Conservation (phyloP, 225 moss, liverwort and hornwort genomes). For the Ulota crispa region DNA sequence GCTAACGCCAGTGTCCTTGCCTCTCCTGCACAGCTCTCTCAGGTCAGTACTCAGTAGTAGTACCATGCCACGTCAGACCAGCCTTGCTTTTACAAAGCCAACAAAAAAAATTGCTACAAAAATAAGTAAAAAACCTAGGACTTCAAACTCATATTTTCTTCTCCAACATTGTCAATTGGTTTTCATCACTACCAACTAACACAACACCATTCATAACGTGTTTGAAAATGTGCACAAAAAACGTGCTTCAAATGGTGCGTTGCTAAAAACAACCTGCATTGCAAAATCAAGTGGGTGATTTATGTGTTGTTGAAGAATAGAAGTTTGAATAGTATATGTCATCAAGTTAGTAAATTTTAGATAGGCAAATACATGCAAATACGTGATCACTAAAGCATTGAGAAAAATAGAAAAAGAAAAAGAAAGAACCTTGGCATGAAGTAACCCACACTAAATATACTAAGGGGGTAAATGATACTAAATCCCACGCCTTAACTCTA, state of each 20-base stretch:
- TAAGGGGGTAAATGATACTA: too few relatives aligned
- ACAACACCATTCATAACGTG: too few relatives aligned
- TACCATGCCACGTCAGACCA: neutral
- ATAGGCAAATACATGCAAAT: neutral
- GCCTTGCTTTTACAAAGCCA: neutral
- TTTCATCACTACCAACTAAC: too few relatives aligned
- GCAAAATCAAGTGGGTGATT: neutral
- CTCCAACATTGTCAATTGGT: too few relatives aligned
- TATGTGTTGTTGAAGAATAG: neutral
- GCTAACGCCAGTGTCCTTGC: constrained; percentile 68
- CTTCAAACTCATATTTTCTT: too few relatives aligned
- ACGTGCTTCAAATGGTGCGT: too few relatives aligned
- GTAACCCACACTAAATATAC: neutral
- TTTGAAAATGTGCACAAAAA: too few relatives aligned
- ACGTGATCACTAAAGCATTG: neutral
- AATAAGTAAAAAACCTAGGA: too few relatives aligned
- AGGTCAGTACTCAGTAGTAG: neutral
- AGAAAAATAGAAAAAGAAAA: neutral
- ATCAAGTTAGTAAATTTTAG: neutral
- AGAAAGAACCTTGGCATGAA: too few relatives aligned
- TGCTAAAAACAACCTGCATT: too few relatives aligned
- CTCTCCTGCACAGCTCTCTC: constrained; percentile 43
- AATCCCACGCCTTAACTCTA: accelerated
- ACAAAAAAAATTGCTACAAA: too few relatives aligned
- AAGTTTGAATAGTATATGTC: neutral